A percentile compares a stretch with the other conserved stretches of the same genome.
phyloP scores from a whole-genome alignment of 495 filamentous ascomycete species.

The Penicillium chermesinum region DNA sequence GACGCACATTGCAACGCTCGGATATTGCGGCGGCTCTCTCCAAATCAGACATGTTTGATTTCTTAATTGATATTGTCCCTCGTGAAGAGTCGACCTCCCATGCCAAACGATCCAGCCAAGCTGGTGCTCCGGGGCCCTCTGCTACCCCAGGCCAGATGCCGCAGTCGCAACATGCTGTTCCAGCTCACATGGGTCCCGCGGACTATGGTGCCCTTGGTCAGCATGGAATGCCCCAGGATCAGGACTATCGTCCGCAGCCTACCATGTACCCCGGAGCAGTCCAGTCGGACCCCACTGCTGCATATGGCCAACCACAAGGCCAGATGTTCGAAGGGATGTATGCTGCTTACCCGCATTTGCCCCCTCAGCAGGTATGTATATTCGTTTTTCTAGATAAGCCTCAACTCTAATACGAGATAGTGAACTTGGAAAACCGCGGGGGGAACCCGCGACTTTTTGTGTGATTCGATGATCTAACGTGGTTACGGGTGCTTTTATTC shows the following conservation, averaged over 20 bases:
- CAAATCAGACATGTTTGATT: conserved; percentile 99
- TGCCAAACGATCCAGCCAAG: conserved; percentile 66
- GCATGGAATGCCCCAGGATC: conserved; percentile 58
- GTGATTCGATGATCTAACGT: not conserved
- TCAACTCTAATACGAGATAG: not conserved
- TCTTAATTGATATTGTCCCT: conserved; percentile 97
- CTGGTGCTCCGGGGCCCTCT: conserved; percentile 44
- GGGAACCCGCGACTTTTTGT: not conserved
- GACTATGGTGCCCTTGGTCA: conserved; percentile 62
- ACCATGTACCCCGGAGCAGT: conserved; percentile 76
- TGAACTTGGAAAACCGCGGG: conserved; percentile 4
- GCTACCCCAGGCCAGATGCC: conserved; percentile 52
- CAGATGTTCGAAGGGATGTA: conserved; percentile 91
- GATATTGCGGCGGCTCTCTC: conserved; percentile 93
- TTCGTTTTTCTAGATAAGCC: not conserved
- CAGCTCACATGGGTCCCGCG: conserved; percentile 59
- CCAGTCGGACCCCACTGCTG: conserved; percentile 60
- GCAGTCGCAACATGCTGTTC: conserved; percentile 54
- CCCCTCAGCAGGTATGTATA: conserved; percentile 71
- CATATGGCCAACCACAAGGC: conserved; percentile 68
- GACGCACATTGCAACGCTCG: conserved; percentile 87
- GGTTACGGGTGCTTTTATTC: not conserved
- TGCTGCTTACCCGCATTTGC: conserved; percentile 68
- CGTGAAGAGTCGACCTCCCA: conserved; percentile 86
- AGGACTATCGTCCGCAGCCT: conserved; percentile 72